Percentiles rank a stretch among this genome's conserved stretches.
phyloP scores from a whole-genome alignment of 345 rosid genomes.

The thale cress (Arabidopsis thaliana) region TAIR10.1 NC_003070.9:6595001-6595500 shows the following conservation, averaged over 20 bases:
- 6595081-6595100: conserved; percentile 11
- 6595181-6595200: conserved; percentile 15
- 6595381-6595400: conserved; percentile 24
- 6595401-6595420: neutral
- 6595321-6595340: conserved; percentile 25
- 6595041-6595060: neutral
- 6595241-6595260: conserved; percentile 1
- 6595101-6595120: neutral
- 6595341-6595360: neutral
- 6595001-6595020: neutral
- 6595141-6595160: neutral
- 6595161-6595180: neutral
- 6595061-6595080: conserved; percentile 9
- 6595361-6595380: conserved; percentile 28
- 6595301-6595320: conserved; percentile 24
- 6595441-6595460: neutral
- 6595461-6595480: neutral
- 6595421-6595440: neutral
- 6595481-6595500: neutral
- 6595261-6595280: neutral
- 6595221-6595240: conserved; percentile 7
- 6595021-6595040: neutral
- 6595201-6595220: conserved; percentile 16
- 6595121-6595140: conserved; percentile 8
- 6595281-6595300: conserved; percentile 10